Conservation (phyloP, 495 filamentous ascomycete genomes). For the Recurvomyces mirabilis region DNA sequence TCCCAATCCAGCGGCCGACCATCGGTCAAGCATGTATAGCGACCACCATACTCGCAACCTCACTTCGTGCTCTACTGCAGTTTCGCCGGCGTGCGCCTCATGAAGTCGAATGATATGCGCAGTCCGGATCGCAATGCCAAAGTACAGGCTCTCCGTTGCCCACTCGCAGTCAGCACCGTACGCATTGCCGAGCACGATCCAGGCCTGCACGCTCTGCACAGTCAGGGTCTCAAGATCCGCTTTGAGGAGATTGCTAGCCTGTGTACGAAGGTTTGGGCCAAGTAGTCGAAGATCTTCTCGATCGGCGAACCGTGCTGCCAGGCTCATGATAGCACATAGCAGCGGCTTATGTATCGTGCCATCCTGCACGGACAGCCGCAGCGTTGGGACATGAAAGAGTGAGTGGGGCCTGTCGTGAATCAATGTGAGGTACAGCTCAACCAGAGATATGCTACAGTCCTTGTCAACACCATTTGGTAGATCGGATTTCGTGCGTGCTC, state of each 20-base stretch:
- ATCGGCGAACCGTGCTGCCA: not conserved
- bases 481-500: not conserved
- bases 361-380: constrained; percentile 25
- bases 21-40: constrained; percentile 37
- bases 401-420: constrained; percentile 36
- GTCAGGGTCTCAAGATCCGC: constrained; percentile 27
- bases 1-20: constrained; percentile 31
- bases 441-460: constrained; percentile 13
- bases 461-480: not conserved
- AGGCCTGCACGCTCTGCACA: constrained; percentile 30
- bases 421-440: constrained; percentile 32
- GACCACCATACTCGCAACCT: constrained; percentile 32
- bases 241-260: not conserved
- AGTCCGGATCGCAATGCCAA: constrained; percentile 22
- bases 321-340: constrained; percentile 6
- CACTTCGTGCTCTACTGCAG: constrained; percentile 18
- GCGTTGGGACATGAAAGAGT: constrained; percentile 30
- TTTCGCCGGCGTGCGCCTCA: constrained; percentile 5
- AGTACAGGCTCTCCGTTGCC: constrained; percentile 23
- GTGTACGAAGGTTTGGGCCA: not conserved
- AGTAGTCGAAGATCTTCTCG: not conserved
- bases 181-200: constrained; percentile 31
- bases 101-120: constrained; percentile 24
- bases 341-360: constrained; percentile 25
- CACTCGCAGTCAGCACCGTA: constrained; percentile 8